phyloP scores from a whole-genome alignment of 805 yeast genomes.

The Metschnikowia dekortorum region DNA sequence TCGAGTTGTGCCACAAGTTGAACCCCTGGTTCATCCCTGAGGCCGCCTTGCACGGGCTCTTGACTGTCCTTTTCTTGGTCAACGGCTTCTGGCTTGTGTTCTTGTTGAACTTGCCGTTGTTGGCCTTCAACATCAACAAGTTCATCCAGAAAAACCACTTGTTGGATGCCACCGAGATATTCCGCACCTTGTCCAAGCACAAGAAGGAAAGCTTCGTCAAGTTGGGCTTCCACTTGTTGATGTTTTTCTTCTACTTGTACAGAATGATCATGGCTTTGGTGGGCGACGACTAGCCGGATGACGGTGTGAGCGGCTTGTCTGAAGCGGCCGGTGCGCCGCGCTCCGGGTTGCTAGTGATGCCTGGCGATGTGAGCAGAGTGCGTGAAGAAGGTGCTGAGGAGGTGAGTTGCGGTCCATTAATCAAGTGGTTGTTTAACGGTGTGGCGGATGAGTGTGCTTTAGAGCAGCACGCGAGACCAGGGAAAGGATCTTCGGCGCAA shows the following conservation, averaged over 20 bases:
- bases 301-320: too few species aligned
- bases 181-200: constrained; percentile 88
- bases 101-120: constrained; percentile 74
- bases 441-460: too few species aligned
- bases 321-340: too few species aligned
- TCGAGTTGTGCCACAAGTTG: constrained; percentile 89
- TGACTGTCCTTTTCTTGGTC: constrained; percentile 66
- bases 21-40: constrained; percentile 89
- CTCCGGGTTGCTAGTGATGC: too few species aligned
- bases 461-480: too few species aligned
- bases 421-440: too few species aligned
- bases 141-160: constrained; percentile 75
- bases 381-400: too few species aligned
- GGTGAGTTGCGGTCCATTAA: too few species aligned
- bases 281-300: constrained; percentile 43
- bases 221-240: constrained; percentile 81
- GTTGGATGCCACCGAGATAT: constrained; percentile 95
- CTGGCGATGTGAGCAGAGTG: too few species aligned
- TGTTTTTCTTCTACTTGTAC: constrained; percentile 95
- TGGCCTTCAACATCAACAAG: constrained; percentile 80
- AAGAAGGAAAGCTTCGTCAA: constrained; percentile 89
- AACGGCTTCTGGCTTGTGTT: constrained; percentile 93
- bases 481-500: too few species aligned
- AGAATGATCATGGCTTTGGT: constrained; percentile 93
- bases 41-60: constrained; percentile 72